Percentiles rank a stretch among this genome's conserved stretches.
Evolutionary conservation across 2,329 filamentous ascomycete species (phyloP).

Genomic region (Talaromyces sp.): DNA sequence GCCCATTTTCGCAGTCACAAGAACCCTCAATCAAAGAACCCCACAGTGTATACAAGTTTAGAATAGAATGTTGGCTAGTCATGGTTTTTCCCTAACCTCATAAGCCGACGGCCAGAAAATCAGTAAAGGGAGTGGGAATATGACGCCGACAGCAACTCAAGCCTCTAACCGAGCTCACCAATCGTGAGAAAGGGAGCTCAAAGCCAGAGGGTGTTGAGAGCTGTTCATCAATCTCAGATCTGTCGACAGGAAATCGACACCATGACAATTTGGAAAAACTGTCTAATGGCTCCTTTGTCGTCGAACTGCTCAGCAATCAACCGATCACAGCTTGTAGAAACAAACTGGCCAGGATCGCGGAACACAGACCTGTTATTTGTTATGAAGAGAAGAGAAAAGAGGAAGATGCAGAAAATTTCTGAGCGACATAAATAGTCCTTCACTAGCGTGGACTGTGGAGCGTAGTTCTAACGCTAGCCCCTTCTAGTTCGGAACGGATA

Average conservation of each 20-base stretch:
- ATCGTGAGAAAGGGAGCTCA: slow-evolving; percentile 55
- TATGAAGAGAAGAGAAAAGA: slow-evolving; percentile 35
- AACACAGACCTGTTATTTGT: slow-evolving; percentile 71
- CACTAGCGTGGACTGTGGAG: slow-evolving; percentile 22
- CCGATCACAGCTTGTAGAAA: slow-evolving; percentile 52
- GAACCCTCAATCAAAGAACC: neutral
- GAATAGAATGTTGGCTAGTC: slow-evolving; percentile 58
- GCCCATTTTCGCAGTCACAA: too few species aligned
- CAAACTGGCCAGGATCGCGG: slow-evolving; percentile 62
- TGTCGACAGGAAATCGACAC: slow-evolving; percentile 93
- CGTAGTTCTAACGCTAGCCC: slow-evolving; percentile 22
- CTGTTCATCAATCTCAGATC: slow-evolving; percentile 72
- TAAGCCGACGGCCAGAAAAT: slow-evolving; percentile 65
- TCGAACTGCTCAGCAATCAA: slow-evolving; percentile 84
- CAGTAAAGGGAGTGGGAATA: slow-evolving; percentile 86
- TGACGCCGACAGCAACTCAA: slow-evolving; percentile 59
- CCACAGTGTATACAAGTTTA: neutral
- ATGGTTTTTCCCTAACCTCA: slow-evolving; percentile 93
- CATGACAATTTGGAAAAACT: slow-evolving; percentile 46
- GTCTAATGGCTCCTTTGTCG: slow-evolving; percentile 72
- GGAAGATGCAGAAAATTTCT: slow-evolving; percentile 33
- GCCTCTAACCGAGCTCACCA: slow-evolving; percentile 62
- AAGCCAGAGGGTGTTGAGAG: slow-evolving; percentile 50
- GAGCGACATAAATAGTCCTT: slow-evolving; percentile 20
- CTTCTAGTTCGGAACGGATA: slow-evolving; percentile 3